Base-by-base conservation (phyloP, 495 filamentous ascomycete species). In the Xylaria castorea region DNA sequence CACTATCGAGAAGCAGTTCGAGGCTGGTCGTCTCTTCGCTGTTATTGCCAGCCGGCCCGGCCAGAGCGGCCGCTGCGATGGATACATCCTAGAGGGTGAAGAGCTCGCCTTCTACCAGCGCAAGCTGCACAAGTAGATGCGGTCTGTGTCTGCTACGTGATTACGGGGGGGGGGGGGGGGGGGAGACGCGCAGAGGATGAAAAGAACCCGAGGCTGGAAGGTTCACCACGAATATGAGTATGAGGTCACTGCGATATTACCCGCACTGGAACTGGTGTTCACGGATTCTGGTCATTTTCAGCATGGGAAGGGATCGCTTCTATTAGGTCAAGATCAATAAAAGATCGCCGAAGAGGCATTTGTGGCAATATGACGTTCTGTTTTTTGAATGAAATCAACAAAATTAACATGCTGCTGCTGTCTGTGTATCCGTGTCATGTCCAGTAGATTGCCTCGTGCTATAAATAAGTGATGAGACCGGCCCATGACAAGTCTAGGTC, bases 71-170 rank as follows among this genome's bases (percentile, higher is more conserved):
- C 94, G 96, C 84, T 87, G 88, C 74, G 96, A 99, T 84, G 96
- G 96, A 72, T 99, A 99, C 89, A 92, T 99, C 83, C 89, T 99
- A 73, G 96, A 99, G 92, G 96, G 96, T 77, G 96, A 99, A 81
- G 96, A 99, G 91, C 87, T 99, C 77, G 92, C 93, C 84, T 99
- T 99, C 93, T 99, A 99, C 93, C 94, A 96, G 91, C 90, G 91
- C 87, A 94, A 93, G 84, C 92, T 98, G 85, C 92, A 95, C 90
- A 98, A 96, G 90, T 98, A 98, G 89, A 88, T 78, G 78, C 51
- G 55, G 51, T 44, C 25, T 46, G 66, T 61, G 72, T 71, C 68
- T 67, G 46, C 61, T 42, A 66, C 61, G 46, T 64, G 50, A 71
- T 16, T 36, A 58, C 40, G 58, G 64, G 61, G n/a, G n/a, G n/a